A percentile compares a stretch with the other conserved stretches of the same genome.
Conservation (phyloP, 1,139 yeast genomes). For the Saccharomyces hybrid region DNA sequence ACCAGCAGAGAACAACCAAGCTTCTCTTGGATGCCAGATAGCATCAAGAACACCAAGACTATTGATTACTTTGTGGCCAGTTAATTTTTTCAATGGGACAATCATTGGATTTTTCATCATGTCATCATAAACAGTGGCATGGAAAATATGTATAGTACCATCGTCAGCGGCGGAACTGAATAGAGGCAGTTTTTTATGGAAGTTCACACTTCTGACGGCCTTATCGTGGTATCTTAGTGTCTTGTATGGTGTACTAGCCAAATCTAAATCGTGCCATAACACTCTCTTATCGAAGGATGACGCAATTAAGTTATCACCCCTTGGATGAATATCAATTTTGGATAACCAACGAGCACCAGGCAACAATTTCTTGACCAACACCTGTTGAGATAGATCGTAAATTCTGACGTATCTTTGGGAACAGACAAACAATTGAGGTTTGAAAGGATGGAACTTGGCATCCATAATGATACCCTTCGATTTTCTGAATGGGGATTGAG, state of each 20-base stretch:
- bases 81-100: conserved; percentile 55
- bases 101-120: conserved; percentile 89
- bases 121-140: conserved; percentile 93
- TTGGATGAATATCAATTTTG: conserved; percentile 85
- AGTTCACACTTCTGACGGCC: conserved; percentile 83
- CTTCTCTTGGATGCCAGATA: conserved; percentile 96
- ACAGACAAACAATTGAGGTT: conserved; percentile 89
- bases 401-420: conserved; percentile 88
- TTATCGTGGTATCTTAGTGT: conserved; percentile 89
- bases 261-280: conserved; percentile 94
- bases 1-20: conserved; percentile 96
- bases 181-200: conserved; percentile 83
- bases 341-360: conserved; percentile 97
- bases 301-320: conserved; percentile 90
- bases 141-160: conserved; percentile 89
- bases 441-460: conserved; percentile 94
- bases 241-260: conserved; percentile 85
- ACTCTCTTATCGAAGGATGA: conserved; percentile 93
- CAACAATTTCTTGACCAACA: conserved; percentile 68
- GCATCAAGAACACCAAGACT: conserved; percentile 85
- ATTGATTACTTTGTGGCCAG: conserved; percentile 49
- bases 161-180: conserved; percentile 97
- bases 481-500: conserved; percentile 95
- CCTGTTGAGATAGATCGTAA: conserved; percentile 84
- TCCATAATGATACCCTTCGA: conserved; percentile 92